These are phyloP conservation scores for Colletotrichum brevisporum DNA, from an alignment of 2,329 filamentous ascomycete genomes.

Conservation along the genomic window DNA sequence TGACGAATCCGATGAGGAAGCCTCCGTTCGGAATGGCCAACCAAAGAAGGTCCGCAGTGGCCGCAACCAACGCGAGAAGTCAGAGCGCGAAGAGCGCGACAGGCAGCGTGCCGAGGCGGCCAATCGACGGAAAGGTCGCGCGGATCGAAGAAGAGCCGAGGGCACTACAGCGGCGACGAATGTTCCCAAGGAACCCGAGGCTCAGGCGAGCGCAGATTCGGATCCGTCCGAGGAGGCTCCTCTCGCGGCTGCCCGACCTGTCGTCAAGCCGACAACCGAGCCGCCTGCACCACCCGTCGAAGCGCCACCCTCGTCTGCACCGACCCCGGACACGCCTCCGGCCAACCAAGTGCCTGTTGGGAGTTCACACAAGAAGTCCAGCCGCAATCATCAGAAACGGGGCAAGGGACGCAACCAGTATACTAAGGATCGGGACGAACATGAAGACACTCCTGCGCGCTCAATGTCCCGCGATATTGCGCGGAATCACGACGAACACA, in stretches of 20 bases:
- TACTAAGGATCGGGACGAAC: constrained; percentile 79
- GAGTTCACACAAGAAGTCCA: constrained; percentile 71
- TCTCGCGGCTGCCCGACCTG: constrained; percentile 55
- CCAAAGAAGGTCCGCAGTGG: constrained; percentile 73
- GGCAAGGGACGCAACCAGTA: constrained; percentile 86
- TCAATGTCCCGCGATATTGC: constrained; percentile 68
- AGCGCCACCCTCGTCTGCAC: constrained; percentile 51
- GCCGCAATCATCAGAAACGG: constrained; percentile 75
- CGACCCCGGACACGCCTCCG: constrained; percentile 62
- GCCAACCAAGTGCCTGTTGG: constrained; percentile 54
- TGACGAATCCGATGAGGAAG: constrained; percentile 82
- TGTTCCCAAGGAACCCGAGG: constrained; percentile 48
- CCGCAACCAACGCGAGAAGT: constrained; percentile 73
- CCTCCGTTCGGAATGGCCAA: constrained; percentile 62
- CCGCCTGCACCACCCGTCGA: constrained; percentile 48
- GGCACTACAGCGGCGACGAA: constrained; percentile 65
- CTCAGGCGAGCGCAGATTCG: constrained; percentile 70
- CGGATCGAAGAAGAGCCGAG: constrained; percentile 84
- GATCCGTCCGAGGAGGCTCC: constrained; percentile 79
- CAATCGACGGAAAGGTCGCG: constrained; percentile 84
- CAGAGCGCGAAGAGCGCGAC: constrained; percentile 82
- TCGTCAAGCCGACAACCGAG: constrained; percentile 50
- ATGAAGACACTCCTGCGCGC: constrained; percentile 70
- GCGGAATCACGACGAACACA: constrained; percentile 55
- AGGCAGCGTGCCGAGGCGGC: constrained; percentile 80